Conservation (phyloP, 352 stramenopile species). For the Peronosclerospora sorghi region DNA sequence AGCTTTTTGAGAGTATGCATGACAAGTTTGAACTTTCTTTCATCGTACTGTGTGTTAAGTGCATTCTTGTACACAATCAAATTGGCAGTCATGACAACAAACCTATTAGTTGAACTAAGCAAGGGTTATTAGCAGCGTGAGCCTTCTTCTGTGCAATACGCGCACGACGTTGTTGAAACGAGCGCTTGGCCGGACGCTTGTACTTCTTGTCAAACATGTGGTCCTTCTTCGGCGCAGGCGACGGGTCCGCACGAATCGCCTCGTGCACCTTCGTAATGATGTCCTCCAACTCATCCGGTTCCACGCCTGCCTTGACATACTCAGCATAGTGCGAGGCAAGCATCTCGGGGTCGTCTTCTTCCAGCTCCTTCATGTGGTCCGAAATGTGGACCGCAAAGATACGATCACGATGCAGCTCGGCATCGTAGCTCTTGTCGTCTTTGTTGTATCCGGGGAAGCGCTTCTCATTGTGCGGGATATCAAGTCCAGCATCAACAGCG, state of each 20-base stretch:
- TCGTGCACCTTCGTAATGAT: conserved; percentile 92
- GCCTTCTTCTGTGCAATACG: conserved; percentile 96
- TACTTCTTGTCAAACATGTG: conserved; percentile 90
- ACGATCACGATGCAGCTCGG: conserved; percentile 93
- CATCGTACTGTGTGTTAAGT: too few relatives aligned
- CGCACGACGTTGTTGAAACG: conserved; percentile 91
- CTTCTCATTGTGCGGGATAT: conserved; percentile 99
- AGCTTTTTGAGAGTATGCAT: too few relatives aligned
- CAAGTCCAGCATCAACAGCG: conserved; percentile 95
- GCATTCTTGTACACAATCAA: too few relatives aligned
- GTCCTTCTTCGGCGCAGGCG: conserved; percentile 85
- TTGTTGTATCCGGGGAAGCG: conserved; percentile 98
- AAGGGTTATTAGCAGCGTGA: too few relatives aligned
- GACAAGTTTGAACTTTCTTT: too few relatives aligned
- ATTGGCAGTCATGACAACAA: too few relatives aligned
- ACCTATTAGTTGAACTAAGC: too few relatives aligned
- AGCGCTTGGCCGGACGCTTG: conserved; percentile 90
- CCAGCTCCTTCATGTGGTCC: conserved; percentile 99
- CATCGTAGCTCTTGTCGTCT: conserved; percentile 98
- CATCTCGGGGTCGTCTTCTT: conserved; percentile 98
- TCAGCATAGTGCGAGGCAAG: conserved; percentile 94
- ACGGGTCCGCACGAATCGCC: conserved; percentile 95
- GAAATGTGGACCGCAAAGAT: conserved; percentile 97
- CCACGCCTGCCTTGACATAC: conserved; percentile 91
- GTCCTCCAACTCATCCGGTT: conserved; percentile 88